A percentile compares a stretch with the other conserved stretches of the same genome.
phyloP scores from a whole-genome alignment of 1,284 basidiomycete genomes.

The Rhodotorula sp. region DNA sequence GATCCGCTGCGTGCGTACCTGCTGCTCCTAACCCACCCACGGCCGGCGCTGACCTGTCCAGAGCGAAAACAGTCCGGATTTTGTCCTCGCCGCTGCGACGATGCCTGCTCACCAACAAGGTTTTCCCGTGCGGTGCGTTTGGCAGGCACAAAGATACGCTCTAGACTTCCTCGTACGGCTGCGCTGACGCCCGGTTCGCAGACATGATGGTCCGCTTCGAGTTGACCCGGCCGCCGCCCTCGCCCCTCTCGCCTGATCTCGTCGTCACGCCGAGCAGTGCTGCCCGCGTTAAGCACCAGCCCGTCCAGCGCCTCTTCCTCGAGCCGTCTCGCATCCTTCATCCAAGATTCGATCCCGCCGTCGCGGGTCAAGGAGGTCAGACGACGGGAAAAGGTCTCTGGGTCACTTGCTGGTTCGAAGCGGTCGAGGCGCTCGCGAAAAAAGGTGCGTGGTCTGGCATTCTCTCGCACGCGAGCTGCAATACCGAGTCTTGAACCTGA shows the following conservation, averaged over 20 bases:
- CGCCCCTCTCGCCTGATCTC: neutral
- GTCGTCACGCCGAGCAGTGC: neutral
- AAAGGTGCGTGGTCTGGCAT: slow-evolving; percentile 1
- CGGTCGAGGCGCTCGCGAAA: slow-evolving; percentile 3
- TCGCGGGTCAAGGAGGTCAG: neutral
- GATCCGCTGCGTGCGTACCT: too few relatives aligned
- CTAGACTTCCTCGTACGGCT: too few relatives aligned
- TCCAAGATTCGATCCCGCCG: slow-evolving; percentile 7
- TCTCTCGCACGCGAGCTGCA: accelerated
- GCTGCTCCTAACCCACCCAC: too few relatives aligned
- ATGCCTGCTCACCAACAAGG: slow-evolving; percentile 12
- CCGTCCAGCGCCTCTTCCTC: neutral
- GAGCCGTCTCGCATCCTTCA: slow-evolving; percentile 19
- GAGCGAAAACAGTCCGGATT: neutral
- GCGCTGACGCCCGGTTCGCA: neutral
- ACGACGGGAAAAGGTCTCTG: slow-evolving; percentile 21
- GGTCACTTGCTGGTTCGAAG: slow-evolving; percentile 18
- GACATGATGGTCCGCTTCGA: slow-evolving; percentile 20
- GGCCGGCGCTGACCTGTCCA: too few relatives aligned
- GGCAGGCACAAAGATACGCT: neutral
- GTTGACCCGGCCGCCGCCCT: slow-evolving; percentile 1
- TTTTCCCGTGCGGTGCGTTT: slow-evolving; percentile 11
- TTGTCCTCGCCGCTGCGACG: slow-evolving; percentile 11
- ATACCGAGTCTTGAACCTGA: too few relatives aligned
- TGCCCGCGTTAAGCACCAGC: neutral